A percentile compares a stretch with the other conserved stretches of the same genome.
Evolutionary conservation across 352 stramenopile genomes (phyloP).

Genomic region (Phytophthora palmivora): DNA sequence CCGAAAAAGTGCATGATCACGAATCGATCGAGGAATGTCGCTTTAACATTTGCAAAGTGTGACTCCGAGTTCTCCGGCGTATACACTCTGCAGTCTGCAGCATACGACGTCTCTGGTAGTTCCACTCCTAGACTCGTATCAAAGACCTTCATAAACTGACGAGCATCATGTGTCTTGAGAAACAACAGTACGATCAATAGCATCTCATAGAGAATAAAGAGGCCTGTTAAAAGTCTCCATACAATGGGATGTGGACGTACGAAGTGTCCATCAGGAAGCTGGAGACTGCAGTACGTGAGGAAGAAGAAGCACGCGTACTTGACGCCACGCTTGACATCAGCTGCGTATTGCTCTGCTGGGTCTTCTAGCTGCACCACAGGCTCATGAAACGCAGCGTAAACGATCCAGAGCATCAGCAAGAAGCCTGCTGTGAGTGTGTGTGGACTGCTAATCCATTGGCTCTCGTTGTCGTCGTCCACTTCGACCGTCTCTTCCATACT

Average conservation of each 20-base stretch:
- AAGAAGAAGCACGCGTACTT: constrained; percentile 88
- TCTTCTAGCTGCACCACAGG: constrained; percentile 44
- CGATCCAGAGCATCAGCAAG: constrained; percentile 83
- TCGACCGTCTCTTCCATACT: constrained; percentile 84
- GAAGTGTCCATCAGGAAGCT: constrained; percentile 89
- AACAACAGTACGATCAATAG: constrained; percentile 89
- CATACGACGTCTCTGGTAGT: constrained; percentile 86
- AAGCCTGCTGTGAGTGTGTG: constrained; percentile 85
- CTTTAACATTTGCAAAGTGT: constrained; percentile 77
- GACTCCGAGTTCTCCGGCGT: constrained; percentile 88
- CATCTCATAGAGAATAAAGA: constrained; percentile 94
- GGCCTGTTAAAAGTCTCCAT: constrained; percentile 90
- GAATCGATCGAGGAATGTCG: constrained; percentile 88
- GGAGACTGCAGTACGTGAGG: constrained; percentile 87
- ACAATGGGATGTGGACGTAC: constrained; percentile 90
- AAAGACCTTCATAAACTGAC: constrained; percentile 86
- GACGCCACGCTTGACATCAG: constrained; percentile 74
- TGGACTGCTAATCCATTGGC: constrained; percentile 85
- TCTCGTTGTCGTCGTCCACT: constrained; percentile 76
- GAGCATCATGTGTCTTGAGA: constrained; percentile 78
- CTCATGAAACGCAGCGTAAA: constrained; percentile 87
- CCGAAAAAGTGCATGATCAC: constrained; percentile 92
- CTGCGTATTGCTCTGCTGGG: constrained; percentile 41
- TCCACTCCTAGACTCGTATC: constrained; percentile 79
- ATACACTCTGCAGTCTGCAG: constrained; percentile 84